Base-by-base conservation (phyloP, 352 stramenopile species). In the Stramenopiles sp. region DNA sequence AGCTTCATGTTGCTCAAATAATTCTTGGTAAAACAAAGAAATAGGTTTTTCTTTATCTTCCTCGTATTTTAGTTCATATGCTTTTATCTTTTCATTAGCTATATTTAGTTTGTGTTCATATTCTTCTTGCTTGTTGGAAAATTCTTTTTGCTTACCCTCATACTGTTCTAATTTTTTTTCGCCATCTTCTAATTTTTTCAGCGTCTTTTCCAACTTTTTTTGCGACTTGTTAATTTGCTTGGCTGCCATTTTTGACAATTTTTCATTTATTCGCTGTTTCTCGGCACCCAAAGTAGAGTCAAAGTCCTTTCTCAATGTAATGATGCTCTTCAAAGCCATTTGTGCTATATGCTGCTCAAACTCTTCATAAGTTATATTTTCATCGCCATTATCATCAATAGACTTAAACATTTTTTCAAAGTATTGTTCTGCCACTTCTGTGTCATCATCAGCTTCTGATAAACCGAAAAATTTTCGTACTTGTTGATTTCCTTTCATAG, bases 361-460 rank as follows among this genome's bases (percentile, higher is more conserved):
- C 13, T 76, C 65, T 13, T 33, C 30, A 13, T 33, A 76, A 31
- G 65, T 76, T 33, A 76, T 76, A 33, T 31, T 33, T 13, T 76
- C 31, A 76, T 76, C 65, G 31, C 31, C 65, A 13, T 76, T 20
- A 4, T 13, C 65, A 33, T 76, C 65, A 31, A 76, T 76, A 13
- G 4, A 13, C 31, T 33, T 33, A 13, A 76, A 76, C 65, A 76
- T 76, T 76, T 76, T 76, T 76, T 76, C 65, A 76, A 76, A 76
- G 31, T 33, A 76, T 76, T 76, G 4, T 33, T 76, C 65, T 31
- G 65, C 65, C 4, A 53, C 38, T 13, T 4, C 38, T 13, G 38
- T 53, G 13, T 76, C 65, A 13, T 76, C 13, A 7, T 33, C 31
- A 20, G 30, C 13, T 7, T 4, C 31, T 76, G 4, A 4, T 4